These are phyloP conservation scores for Heliamphora pulchella DNA, from an alignment of 179 eudicot genomes.

Conservation along the genomic window DNA sequence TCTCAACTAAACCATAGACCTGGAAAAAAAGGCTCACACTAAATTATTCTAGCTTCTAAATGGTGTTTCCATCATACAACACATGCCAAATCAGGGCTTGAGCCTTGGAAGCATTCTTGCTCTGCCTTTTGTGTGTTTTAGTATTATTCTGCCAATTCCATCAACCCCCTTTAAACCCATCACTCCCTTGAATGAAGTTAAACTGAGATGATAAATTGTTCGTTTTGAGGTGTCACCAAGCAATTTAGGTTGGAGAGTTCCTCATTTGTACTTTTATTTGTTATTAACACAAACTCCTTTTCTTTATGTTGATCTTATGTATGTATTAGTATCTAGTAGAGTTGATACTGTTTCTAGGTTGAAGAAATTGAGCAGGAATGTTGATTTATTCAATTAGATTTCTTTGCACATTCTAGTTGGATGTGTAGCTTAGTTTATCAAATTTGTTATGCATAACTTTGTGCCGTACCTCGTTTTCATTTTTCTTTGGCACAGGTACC, in stretches of 20 bases:
- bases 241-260: neutral
- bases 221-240: neutral
- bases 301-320: too few species aligned
- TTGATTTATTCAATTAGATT: too few species aligned
- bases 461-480: neutral
- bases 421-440: neutral
- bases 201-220: neutral
- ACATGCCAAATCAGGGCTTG: too few species aligned
- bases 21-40: too few species aligned
- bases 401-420: neutral
- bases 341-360: neutral
- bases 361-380: neutral
- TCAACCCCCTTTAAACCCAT: neutral
- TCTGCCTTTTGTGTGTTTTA: too few species aligned
- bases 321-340: too few species aligned
- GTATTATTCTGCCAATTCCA: too few species aligned
- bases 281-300: too few species aligned
- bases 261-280: neutral
- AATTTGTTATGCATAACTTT: neutral
- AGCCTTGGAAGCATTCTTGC: too few species aligned
- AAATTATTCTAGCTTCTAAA: too few species aligned
- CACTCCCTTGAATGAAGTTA: neutral
- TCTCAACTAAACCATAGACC: too few species aligned
- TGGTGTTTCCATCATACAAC: too few species aligned
- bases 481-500: slow-evolving; percentile 44